phyloP scores from a whole-genome alignment of 108 stramenopile species.

The Fragilaria radians region DNA sequence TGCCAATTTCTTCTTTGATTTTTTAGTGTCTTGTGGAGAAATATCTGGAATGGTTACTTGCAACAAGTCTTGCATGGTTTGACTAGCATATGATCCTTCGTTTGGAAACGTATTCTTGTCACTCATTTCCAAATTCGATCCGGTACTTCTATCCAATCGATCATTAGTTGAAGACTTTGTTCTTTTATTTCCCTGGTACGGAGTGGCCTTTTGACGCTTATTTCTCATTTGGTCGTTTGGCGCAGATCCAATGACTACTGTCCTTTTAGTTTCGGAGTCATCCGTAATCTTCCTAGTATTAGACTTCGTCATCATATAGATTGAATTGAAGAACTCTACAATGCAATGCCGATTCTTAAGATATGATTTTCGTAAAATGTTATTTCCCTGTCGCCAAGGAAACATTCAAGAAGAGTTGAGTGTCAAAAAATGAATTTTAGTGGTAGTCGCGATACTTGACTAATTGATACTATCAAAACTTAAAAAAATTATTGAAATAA shows the following conservation, averaged over 20 bases:
- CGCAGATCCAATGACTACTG: neutral
- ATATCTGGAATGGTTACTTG: constrained; percentile 20
- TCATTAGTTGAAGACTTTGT: too few relatives aligned
- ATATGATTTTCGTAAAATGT: constrained; percentile 22
- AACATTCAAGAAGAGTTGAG: too few relatives aligned
- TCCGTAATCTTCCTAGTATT: neutral
- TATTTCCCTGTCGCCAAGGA: constrained; percentile 50
- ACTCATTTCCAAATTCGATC: neutral
- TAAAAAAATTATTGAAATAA: too few relatives aligned
- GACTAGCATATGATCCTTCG: constrained; percentile 65
- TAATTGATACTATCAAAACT: too few relatives aligned
- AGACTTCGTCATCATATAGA: neutral
- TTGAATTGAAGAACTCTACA: neutral
- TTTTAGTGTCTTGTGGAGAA: neutral
- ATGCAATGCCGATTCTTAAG: neutral
- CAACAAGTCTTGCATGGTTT: constrained; percentile 41
- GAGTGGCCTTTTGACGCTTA: constrained; percentile 13
- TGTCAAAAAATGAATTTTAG: too few relatives aligned
- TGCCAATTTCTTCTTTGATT: constrained; percentile 44
- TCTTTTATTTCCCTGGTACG: neutral
- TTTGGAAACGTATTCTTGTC: constrained; percentile 23
- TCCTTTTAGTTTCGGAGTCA: neutral
- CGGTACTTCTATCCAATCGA: constrained; percentile 5
- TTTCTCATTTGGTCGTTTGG: neutral
- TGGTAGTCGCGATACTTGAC: too few relatives aligned